Evolutionary conservation across 2,329 filamentous ascomycete species (phyloP).

Genomic region (Exutisphaerella laricina): DNA sequence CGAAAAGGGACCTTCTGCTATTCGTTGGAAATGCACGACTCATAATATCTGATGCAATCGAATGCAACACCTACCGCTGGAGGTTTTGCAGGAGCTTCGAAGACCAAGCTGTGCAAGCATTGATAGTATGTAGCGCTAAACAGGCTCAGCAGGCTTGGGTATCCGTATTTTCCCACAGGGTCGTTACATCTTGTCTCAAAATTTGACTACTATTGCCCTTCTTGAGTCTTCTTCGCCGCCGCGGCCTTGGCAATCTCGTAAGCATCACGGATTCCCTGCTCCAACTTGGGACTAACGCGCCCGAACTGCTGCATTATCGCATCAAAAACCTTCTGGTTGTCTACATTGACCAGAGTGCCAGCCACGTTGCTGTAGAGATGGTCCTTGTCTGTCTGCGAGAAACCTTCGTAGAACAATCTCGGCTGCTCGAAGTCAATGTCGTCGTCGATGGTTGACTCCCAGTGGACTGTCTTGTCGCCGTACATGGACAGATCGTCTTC

Average conservation of each 20-base stretch:
- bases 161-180: no score
- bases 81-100: no score
- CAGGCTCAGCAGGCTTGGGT: no score
- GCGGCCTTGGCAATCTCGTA: constrained; percentile 8
- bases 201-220: not conserved
- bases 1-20: no score
- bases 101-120: no score
- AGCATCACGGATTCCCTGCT: constrained; percentile 15
- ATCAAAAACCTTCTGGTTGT: constrained; percentile 23
- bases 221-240: constrained; percentile 6
- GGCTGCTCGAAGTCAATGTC: constrained; percentile 30
- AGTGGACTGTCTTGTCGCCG: constrained; percentile 20
- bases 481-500: constrained; percentile 17
- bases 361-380: constrained; percentile 28
- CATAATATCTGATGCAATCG: no score
- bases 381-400: constrained; percentile 23
- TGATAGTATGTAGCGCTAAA: no score
- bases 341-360: constrained; percentile 27
- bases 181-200: no score
- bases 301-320: constrained; percentile 23
- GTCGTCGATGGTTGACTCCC: constrained; percentile 22
- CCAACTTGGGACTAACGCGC: constrained; percentile 14
- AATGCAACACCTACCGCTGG: no score
- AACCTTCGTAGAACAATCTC: constrained; percentile 25
- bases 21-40: no score